Base-by-base conservation (phyloP, 306 rosid genomes). In the Ammopiptanthus mongolicus region DNA sequence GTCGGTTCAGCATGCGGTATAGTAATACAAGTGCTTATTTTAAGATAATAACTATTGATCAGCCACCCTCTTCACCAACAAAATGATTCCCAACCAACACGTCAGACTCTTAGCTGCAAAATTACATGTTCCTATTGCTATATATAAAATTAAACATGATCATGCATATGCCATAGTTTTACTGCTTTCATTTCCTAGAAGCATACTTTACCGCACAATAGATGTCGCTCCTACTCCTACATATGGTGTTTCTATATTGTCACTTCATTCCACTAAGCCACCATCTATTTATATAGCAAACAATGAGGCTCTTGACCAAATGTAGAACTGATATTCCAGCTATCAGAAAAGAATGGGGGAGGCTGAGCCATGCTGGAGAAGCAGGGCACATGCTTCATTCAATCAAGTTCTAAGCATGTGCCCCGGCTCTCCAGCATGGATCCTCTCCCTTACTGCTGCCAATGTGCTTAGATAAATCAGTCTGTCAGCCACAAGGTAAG, bases 321-420 rank as follows among this genome's bases (percentile, higher is more conserved):
- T 41, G 44, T 41, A 12, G 9, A 2, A 47, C 18, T 57, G 66
- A 52, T 14, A 66, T 39, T 76, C 73, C 33, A 9, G 77, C 23
- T 18, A 36, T 59, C 19, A 65, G 46, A 72, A 46, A 61, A 42
- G 42, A 57, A 36, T 13, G 17, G 69, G 80, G 84, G 72, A 75
- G 82, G 78, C 78, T 33, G 36, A 86, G 71, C 82, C 91, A 72
- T 72, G 88, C 82, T 85, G 90, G 91, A 89, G 89, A 89, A 82
- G 87, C 95, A 89, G 90, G 90, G 86, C 81, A 88, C 93, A 71
- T 86, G 93, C 88, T 78, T 63, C 66, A 68, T 58, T 34, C 33
- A 62, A 68, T 39, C 41, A 31, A n/a, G n/a, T n/a, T n/a, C n/a
- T n/a, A n/a, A 31, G 77, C 78, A 39, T 84, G 89, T 84, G 84